Base-by-base conservation (phyloP, 2,329 filamentous ascomycete genomes). In the Aureobasidium subglaciale region DNA sequence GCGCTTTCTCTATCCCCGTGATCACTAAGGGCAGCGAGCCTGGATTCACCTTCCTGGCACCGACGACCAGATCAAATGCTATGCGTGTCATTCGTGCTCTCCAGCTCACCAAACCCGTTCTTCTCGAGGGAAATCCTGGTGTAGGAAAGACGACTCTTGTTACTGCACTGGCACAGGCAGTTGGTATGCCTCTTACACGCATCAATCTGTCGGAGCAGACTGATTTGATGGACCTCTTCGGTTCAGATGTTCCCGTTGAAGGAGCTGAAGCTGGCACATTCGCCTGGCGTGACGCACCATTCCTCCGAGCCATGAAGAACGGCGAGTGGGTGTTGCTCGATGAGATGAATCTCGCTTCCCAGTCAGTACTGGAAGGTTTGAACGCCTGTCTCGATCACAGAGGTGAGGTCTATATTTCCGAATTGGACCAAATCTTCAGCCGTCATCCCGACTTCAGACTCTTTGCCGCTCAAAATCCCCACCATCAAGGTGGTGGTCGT, bases 141-240 rank as follows among this genome's bases (percentile, higher is more conserved):
- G 93, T 99, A 20, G 93, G 93, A 56, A 99, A 99, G 75, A 99
- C 93, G 0, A 95, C 92, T 1, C 78, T 99, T 13, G 84, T 99
- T 20, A 86, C 87, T 42, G 91, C 93, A 0, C 76, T 99, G 42
- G 88, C 95, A 1, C 81, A 82, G 62, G 84, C 86, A 4, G 87
- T 89, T 60, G 90, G 91, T 5, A 86, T 86, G 59, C 86, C 88
- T 7, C 73, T 99, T 60, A 96, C 90, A 0, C 82, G 93, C 63
- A 96, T 99, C 71, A 99, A 99, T 66, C 77, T 99, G 58, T 97
- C 93, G 0, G 93, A 99, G 63, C 93, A 99, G 72, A 99, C 95
- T 0, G 93, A 99, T 70, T 75, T 99, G 48, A 96, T 97, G 81
- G 93, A 99, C 68, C 76, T 99, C 1, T 99, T 99, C 68, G 93